Base-by-base conservation (phyloP, 495 filamentous ascomycete species). In the Amorphotheca resinae region DNA sequence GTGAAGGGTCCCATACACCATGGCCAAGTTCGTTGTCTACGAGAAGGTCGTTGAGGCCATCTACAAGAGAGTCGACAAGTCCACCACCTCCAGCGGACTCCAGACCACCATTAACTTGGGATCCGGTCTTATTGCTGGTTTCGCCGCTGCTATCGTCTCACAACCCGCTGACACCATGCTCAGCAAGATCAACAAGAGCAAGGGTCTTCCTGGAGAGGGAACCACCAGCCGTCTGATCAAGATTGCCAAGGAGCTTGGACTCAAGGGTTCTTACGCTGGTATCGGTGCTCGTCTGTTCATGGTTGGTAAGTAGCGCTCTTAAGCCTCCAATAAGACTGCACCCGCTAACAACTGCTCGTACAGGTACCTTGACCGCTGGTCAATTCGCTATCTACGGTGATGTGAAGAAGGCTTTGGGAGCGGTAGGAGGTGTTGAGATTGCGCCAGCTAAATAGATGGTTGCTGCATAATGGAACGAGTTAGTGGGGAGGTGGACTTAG, bases 161-260 rank as follows among this genome's bases (percentile, higher is more conserved):
- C 91, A 98, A 70, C 89, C 91, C 56, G 91, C 91, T 60, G 91
- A 96, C 66, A 98, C 91, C 59, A 96, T 96, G 91, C 79, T 98
- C 56, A 82, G 74, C 72, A 96, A 96, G 79, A 98, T 98, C 77
- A 98, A 98, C 84, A 98, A 98, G 86, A 93, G 87, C 66, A 86
- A 84, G 69, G 91, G 91, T 65, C 70, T 79, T 35, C 91, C 91
- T 44, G 91, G 91, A 67, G 89, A 98, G 76, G 79, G 89, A 61
- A 98, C 87, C 58, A 81, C 78, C 52, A 73, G 67, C 66, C 84
- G 91, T 64, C 70, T 98, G 49, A 74, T 95, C 72, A 95, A 95
- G 81, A 96, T 96, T 61, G 87, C 66, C 51, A 84, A 82, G 65
- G 91, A 98, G 69, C 82, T 98, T 54, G 91, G 91, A 59, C 54